Percentiles rank a stretch among this genome's conserved stretches.
These are phyloP conservation scores for Monosporascus sp. DNA, from an alignment of 2,329 filamentous ascomycete genomes.

Conservation along the genomic window DNA sequence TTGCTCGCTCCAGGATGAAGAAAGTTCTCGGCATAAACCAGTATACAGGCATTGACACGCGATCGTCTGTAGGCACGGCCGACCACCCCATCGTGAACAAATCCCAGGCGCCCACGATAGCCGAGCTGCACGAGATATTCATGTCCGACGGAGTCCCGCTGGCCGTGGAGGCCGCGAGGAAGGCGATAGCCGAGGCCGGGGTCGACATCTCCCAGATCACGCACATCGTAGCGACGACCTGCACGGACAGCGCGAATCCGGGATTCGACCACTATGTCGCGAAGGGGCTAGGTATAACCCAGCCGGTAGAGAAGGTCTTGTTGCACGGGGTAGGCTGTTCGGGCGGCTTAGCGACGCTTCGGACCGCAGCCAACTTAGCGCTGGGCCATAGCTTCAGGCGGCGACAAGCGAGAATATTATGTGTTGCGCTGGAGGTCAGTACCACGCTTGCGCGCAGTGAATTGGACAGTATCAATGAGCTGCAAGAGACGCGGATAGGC, in stretches of 20 bases:
- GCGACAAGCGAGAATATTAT: constrained; percentile 57
- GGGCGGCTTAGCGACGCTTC: constrained; percentile 54
- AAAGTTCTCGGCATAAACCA: constrained; percentile 60
- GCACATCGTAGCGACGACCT: constrained; percentile 62
- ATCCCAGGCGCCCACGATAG: constrained; percentile 44
- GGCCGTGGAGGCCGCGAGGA: constrained; percentile 47
- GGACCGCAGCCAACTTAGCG: constrained; percentile 62
- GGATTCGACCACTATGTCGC: constrained; percentile 63
- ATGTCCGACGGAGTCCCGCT: constrained; percentile 53
- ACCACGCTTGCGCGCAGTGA: constrained; percentile 59
- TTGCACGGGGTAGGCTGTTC: constrained; percentile 63
- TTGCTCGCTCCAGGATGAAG: constrained; percentile 42
- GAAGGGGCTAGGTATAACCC: constrained; percentile 51
- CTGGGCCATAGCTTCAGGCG: constrained; percentile 55
- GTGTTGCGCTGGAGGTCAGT: constrained; percentile 59
- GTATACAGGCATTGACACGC: constrained; percentile 58
- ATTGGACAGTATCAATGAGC: constrained; percentile 54
- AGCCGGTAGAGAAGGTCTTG: constrained; percentile 57
- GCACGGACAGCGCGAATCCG: constrained; percentile 64
- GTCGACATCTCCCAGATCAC: constrained; percentile 51
- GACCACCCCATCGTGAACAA: constrained; percentile 59
- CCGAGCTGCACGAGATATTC: constrained; percentile 49
- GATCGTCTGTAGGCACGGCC: constrained; percentile 56
- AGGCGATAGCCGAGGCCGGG: constrained; percentile 50
- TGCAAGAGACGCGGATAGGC: constrained; percentile 59